Percentiles rank a stretch among this genome's conserved stretches.
These are phyloP conservation scores for Phytophthora uliginosa DNA, from an alignment of 352 stramenopile genomes.

Conservation along the genomic window DNA sequence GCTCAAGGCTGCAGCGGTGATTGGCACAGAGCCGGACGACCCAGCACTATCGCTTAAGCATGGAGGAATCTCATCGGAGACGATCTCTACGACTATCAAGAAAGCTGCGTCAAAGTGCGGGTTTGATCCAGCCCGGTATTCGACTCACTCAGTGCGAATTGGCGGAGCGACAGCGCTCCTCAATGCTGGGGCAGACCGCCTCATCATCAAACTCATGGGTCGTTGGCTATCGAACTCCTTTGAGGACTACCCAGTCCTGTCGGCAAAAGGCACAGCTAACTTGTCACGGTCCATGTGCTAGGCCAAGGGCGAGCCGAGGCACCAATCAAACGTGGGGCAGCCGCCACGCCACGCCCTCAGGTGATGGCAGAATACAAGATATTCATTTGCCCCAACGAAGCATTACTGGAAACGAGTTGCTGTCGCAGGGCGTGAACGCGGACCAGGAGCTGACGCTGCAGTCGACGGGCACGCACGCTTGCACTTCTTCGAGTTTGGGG, in stretches of 20 bases:
- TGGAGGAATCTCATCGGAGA: neutral
- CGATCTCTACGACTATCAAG: neutral
- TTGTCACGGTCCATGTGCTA: too few species aligned
- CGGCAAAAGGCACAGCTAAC: too few species aligned
- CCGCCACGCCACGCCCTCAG: too few species aligned
- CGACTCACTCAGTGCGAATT: neutral
- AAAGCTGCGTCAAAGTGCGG: neutral
- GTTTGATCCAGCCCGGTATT: neutral
- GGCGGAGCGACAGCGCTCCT: neutral
- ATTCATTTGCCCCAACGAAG: too few species aligned
- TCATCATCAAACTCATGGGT: neutral
- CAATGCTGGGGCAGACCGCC: neutral
- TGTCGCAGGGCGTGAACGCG: conserved; percentile 57
- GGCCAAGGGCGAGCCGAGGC: too few species aligned
- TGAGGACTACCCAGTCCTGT: neutral
- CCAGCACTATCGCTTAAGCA: neutral
- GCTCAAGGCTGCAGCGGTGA: neutral
- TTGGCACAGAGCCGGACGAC: neutral
- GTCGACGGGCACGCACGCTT: conserved; percentile 46
- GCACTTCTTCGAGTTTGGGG: conserved; percentile 39
- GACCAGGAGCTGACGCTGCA: conserved; percentile 66
- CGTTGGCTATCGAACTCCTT: neutral
- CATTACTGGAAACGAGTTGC: neutral
- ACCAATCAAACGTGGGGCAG: too few species aligned
- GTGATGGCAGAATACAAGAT: too few species aligned